A percentile compares a stretch with the other conserved stretches of the same genome.
These are phyloP conservation scores for Amaranthus tricolor DNA, from an alignment of 179 eudicot genomes.

Conservation along the genomic window DNA sequence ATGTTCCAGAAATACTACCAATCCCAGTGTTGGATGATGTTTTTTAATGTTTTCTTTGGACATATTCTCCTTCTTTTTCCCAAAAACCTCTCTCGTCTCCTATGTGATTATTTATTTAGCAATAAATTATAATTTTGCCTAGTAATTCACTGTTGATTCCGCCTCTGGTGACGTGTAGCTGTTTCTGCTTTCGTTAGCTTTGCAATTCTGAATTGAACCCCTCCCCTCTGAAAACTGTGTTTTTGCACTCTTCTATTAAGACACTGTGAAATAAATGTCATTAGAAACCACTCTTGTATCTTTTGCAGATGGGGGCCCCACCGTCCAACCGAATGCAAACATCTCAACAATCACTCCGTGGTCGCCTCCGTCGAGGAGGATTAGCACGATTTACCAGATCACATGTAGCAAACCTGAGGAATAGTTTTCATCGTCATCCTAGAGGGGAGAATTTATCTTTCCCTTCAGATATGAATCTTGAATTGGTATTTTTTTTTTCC, in stretches of 20 bases:
- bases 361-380: conserved; percentile 38
- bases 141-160: neutral
- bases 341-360: conserved; percentile 41
- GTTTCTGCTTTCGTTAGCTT: neutral
- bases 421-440: conserved; percentile 42
- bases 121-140: no score
- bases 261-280: neutral
- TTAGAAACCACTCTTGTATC: conserved; percentile 6
- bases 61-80: no score
- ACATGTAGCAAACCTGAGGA: conserved; percentile 53
- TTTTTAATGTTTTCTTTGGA: no score
- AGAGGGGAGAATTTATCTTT: conserved; percentile 35
- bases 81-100: no score
- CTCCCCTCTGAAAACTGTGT: neutral
- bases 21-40: no score
- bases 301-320: conserved; percentile 42
- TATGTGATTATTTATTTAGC: no score
- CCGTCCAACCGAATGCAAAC: conserved; percentile 33
- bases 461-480: conserved; percentile 72
- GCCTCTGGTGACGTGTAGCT: neutral
- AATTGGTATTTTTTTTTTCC: conserved; percentile 51
- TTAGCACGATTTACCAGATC: conserved; percentile 42
- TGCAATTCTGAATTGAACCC: neutral
- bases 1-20: no score
- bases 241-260: neutral